Conservation (phyloP, 2,329 filamentous ascomycete species). For the Fusarium nurragi region DNA sequence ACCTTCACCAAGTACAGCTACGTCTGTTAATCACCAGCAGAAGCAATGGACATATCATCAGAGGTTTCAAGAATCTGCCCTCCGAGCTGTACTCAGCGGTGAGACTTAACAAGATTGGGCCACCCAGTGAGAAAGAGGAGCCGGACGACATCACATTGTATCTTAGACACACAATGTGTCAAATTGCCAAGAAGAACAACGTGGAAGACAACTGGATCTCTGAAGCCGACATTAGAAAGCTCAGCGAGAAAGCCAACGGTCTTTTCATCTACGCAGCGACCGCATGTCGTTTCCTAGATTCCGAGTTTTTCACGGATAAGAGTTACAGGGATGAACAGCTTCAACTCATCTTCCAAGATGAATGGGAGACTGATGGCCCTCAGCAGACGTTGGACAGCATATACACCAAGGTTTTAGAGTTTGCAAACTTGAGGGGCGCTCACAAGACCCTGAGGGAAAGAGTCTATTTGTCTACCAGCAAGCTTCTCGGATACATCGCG, state of each 20-base stretch:
- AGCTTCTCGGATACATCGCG: background rate
- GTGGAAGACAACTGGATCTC: background rate
- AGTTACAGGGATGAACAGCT: background rate
- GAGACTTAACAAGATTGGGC: background rate
- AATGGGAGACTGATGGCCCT: background rate
- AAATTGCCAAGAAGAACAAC: background rate
- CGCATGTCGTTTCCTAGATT: slow-evolving; percentile 5
- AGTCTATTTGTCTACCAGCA: background rate
- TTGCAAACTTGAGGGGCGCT: background rate
- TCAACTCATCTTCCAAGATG: background rate
- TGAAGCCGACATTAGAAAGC: background rate
- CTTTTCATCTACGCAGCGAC: slow-evolving; percentile 27
- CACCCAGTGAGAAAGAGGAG: background rate
- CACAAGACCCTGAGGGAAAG: background rate
- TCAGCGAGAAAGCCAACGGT: background rate
- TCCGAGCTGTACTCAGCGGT: background rate
- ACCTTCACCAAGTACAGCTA: slow-evolving; percentile 6
- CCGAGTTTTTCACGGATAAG: background rate
- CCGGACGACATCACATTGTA: slow-evolving; percentile 17
- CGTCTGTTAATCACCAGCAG: slow-evolving; percentile 15
- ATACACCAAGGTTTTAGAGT: slow-evolving; percentile 5
- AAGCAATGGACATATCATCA: background rate
- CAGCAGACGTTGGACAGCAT: slow-evolving; percentile 9
- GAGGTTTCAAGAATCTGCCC: background rate
- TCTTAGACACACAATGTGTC: background rate